These are phyloP conservation scores for Vitis hybrid DNA, from an alignment of 177 flowering plant genomes.

Conservation along the genomic window DNA sequence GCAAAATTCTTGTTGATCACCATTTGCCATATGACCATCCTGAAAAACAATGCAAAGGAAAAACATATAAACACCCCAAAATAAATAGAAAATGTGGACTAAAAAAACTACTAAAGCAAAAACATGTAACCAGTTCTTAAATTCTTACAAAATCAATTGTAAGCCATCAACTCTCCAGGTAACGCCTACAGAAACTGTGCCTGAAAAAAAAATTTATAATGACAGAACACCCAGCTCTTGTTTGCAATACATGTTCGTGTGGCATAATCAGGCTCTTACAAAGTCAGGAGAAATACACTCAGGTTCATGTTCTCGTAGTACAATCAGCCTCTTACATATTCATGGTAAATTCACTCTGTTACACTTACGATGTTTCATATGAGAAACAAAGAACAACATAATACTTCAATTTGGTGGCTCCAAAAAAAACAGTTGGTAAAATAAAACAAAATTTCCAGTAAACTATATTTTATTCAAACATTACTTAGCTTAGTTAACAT, in stretches of 20 bases:
- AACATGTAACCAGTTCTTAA: conserved; percentile 39
- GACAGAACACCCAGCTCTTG: conserved; percentile 8
- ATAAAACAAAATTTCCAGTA: neutral
- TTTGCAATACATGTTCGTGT: conserved; percentile 32
- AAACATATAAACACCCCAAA: neutral
- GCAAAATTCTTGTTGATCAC: conserved; percentile 6
- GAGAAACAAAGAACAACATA: neutral
- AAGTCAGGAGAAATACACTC: conserved; percentile 19
- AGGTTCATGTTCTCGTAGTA: conserved; percentile 21
- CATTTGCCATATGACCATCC: conserved; percentile 23
- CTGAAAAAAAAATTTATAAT: too few relatives aligned
- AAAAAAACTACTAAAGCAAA: neutral
- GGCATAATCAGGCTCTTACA: conserved; percentile 34
- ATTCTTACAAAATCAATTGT: conserved; percentile 24
- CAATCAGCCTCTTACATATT: conserved; percentile 32
- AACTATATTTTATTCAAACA: neutral
- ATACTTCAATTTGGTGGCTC: conserved; percentile 5
- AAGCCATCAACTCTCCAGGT: conserved; percentile 43
- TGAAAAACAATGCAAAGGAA: conserved; percentile 15
- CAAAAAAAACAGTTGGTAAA: neutral
- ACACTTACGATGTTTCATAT: neutral
- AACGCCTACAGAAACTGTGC: conserved; percentile 33
- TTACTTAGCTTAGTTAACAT: neutral
- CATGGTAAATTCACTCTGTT: conserved; percentile 18
- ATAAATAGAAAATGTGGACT: neutral